These are phyloP conservation scores for Acanthamoeba royreba DNA, from an alignment of 208 protist genomes.

Conservation along the genomic window DNA sequence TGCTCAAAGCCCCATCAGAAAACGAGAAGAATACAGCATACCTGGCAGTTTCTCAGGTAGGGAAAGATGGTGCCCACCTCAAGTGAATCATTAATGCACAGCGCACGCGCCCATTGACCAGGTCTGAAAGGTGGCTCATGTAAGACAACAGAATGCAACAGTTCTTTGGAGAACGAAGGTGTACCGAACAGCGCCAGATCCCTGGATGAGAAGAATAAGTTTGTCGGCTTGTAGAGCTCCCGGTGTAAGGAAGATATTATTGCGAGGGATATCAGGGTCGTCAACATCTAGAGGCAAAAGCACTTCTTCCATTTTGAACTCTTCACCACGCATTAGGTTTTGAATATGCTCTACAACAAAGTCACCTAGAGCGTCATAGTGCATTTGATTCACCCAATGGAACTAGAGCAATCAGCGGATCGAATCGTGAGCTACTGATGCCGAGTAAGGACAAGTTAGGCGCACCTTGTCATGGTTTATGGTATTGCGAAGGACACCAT, in stretches of 20 bases:
- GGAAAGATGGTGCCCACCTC: constrained; percentile 52
- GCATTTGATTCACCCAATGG: constrained; percentile 53
- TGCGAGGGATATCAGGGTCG: neutral
- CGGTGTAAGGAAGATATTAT: constrained; percentile 38
- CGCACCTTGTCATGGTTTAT: neutral
- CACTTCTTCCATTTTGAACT: neutral
- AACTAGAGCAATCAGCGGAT: no score
- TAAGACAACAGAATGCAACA: neutral
- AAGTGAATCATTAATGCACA: constrained; percentile 64
- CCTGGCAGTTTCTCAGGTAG: constrained; percentile 39
- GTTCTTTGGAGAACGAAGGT: no score
- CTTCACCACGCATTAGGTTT: no score
- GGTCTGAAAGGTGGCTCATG: neutral
- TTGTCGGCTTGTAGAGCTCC: neutral
- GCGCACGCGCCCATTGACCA: constrained; percentile 61
- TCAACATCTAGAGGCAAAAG: neutral
- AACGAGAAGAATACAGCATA: no score
- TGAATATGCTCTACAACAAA: constrained; percentile 42
- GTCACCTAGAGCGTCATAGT: constrained; percentile 45
- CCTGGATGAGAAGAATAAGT: constrained; percentile 57
- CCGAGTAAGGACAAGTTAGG: neutral
- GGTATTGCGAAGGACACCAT: neutral
- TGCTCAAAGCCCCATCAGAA: no score
- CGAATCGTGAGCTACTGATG: no score
- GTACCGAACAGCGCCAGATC: constrained; percentile 49